Evolutionary conservation across 2,329 filamentous ascomycete species (phyloP), one percentile per base, ranked within the genome.

Genomic region (Apiospora aurea): DNA sequence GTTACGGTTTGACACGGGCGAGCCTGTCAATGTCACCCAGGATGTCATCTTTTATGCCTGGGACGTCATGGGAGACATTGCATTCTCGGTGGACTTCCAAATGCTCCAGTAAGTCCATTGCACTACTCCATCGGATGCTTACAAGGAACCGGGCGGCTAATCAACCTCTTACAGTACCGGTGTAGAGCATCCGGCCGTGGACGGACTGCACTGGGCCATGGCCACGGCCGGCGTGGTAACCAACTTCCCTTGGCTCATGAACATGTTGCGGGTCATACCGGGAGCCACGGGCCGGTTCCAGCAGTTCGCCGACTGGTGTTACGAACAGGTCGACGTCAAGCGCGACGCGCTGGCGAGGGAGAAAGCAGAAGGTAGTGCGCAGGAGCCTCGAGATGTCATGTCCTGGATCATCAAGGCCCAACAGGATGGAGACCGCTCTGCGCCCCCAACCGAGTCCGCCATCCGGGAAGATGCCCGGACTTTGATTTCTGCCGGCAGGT

Each of bases 401-500:
- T 70, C 71, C 16, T 67, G 57, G 53, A 29, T 72, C 0, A 67
- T 72, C 41, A 70, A 70, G n/a, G 68, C 71, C 21, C 47, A 51
- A 10, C 41, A 66, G 16, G 61, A 70, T 16, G 44, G 38, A n/a
- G 53, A 70, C 24, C n/a, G 11, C 1, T 44, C 71, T 4, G 68
- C 69, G 6, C 21, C 71, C 14, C 68, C 71, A 5, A 51, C 57
- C 13, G 38, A 38, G 1, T 47, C 69, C 2, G 69, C 71, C 0
- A 44, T 72, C 16, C 24, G 64, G 34, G 71, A 72, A 11, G 75
- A 76, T 69, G 70, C 72, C 4, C 34, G 75, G 34, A 67, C 74
- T 5, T 46, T 73, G n/a, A 61, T 77, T 46, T 41, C 74, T 14
- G 75, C 72, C 4, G 75, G 75, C 5, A 72, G 74, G 44, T 46